A percentile compares a stretch with the other conserved stretches of the same genome.
phyloP scores from a whole-genome alignment of 805 yeast genomes.

The Maudiozyma saulgeensis region DNA sequence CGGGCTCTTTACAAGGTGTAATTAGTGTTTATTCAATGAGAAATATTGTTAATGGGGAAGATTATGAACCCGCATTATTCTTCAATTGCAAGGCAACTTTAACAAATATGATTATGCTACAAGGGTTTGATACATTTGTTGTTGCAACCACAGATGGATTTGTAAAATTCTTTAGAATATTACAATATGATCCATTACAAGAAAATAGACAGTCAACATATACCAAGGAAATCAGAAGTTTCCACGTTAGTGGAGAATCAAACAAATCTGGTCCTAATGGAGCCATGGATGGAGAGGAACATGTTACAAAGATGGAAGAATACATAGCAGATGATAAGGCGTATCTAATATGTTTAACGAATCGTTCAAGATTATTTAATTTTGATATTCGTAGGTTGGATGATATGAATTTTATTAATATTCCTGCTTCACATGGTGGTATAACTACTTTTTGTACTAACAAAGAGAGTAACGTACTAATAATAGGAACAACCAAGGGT shows the following conservation, averaged over 20 bases:
- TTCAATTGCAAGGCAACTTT: conserved; percentile 43
- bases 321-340: conserved; percentile 34
- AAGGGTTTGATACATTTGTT: conserved; percentile 48
- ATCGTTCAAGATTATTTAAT: conserved; percentile 40
- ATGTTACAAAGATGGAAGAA: conserved; percentile 37
- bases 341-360: conserved; percentile 42
- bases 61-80: conserved; percentile 39
- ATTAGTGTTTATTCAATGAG: conserved; percentile 71
- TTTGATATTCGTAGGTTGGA: conserved; percentile 54
- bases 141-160: conserved; percentile 36
- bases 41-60: conserved; percentile 53
- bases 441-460: conserved; percentile 53
- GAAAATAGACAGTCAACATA: conserved; percentile 7
- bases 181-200: conserved; percentile 16
- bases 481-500: conserved; percentile 71
- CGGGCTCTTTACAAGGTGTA: conserved; percentile 69
- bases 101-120: conserved; percentile 41
- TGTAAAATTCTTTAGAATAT: conserved; percentile 31
- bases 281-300: conserved; percentile 14
- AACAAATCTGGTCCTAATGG: background rate
- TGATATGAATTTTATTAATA: conserved; percentile 34
- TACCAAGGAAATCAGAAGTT: conserved; percentile 17
- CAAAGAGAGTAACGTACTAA: conserved; percentile 46
- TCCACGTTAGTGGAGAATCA: conserved; percentile 9
- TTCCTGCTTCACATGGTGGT: conserved; percentile 57